Evolutionary conservation across 169 alveolate genomes (phyloP), one percentile per base, ranked within the genome.

Genomic region (Plasmodium gaboni): DNA sequence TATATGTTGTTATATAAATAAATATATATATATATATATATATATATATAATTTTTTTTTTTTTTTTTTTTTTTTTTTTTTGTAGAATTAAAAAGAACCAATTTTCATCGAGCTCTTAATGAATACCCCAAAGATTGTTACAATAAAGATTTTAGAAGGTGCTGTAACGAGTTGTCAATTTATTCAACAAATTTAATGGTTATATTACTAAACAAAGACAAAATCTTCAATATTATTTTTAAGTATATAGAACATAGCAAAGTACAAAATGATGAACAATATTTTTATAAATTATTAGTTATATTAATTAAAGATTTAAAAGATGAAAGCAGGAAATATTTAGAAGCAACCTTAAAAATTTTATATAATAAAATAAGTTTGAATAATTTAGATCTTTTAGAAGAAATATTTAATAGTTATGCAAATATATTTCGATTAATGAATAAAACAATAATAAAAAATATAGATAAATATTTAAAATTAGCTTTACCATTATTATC

Each of bases 351-450:
- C 42, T 86, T 86, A 60, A 86, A 69, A 71, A 71, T 61, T 42
- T 86, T 86, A 32, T 70, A 59, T 73, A 55, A 26, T 13, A 86
- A 86, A 71, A 86, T 86, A 57, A 70, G 55, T 70, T 70, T 86
- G 13, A 86, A 86, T 24, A 86, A 71, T 59, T 28, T 86, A 24
- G 92, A 86, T 17, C 61, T 86, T 32, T 60, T 86, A 17, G 92
- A 86, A 64, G 87, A 86, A 70, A 86, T 86, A 70, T 86, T 86
- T 86, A 86, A 61, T 53, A 70, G 60, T 26, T 86, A 86, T 59
- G 69, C 92, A 57, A 86, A 86, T 53, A 86, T 86, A 59, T 69
- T 86, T 70, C 87, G 92, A 59, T 61, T 86, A 59, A 70, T 86
- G 87, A 86, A 71, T 70, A 86, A 26, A 86, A 86, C 32, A 17